Evolutionary conservation across 1,139 yeast species (phyloP).

Genomic region (Yamadazyma dushanensis): DNA sequence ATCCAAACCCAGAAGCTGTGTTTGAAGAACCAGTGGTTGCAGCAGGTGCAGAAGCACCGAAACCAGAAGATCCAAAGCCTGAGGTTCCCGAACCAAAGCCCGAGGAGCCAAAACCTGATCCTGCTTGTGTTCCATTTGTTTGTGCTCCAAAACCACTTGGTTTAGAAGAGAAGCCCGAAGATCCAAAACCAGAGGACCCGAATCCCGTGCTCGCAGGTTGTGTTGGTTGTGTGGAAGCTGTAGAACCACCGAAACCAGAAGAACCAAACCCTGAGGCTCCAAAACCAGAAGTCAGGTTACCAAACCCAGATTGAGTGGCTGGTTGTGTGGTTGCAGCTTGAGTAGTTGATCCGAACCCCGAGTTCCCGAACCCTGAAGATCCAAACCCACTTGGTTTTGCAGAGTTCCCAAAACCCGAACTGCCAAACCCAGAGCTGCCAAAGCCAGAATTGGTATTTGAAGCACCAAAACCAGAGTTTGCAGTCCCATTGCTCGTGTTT

Average conservation of each 20-base stretch:
- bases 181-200: conserved; percentile 11
- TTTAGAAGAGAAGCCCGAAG: conserved; percentile 9
- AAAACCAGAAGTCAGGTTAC: conserved; percentile 6
- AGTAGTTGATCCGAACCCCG: conserved; percentile 12
- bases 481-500: conserved; percentile 1
- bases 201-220: conserved; percentile 4
- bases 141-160: conserved; percentile 7
- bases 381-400: conserved; percentile 1
- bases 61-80: conserved; percentile 11
- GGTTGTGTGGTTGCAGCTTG: no score
- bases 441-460: not conserved
- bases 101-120: conserved; percentile 8
- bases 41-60: conserved; percentile 8
- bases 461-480: conserved; percentile 9
- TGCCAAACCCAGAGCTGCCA: conserved; percentile 3
- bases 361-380: conserved; percentile 2
- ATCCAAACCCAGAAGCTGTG: conserved; percentile 11
- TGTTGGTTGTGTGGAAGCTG: not conserved
- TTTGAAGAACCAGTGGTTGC: conserved; percentile 1
- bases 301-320: conserved; percentile 4
- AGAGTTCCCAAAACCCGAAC: conserved; percentile 7
- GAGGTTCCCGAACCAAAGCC: conserved; percentile 9
- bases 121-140: no score
- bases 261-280: conserved; percentile 10
- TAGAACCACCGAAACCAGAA: conserved; percentile 8